Evolutionary conservation across 148 eudicot species (phyloP).

Genomic region (Fallopia convolvulus): DNA sequence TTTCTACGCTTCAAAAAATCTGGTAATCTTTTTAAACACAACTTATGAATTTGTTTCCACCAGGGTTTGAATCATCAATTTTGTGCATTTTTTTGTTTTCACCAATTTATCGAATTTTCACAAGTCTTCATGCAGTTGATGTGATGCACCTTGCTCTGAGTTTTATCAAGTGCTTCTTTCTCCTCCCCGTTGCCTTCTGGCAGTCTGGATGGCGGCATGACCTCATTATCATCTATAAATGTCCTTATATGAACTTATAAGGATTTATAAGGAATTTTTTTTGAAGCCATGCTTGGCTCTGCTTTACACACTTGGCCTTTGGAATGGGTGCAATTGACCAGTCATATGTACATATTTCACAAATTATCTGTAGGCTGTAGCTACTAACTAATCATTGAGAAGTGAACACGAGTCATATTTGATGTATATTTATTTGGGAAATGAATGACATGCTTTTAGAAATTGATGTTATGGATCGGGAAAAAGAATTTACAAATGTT

Average conservation of each 20-base stretch:
- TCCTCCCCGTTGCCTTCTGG: neutral
- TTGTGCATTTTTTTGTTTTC: neutral
- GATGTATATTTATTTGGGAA: neutral
- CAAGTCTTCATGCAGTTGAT: neutral
- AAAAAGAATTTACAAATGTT: neutral
- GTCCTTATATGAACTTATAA: too few relatives aligned
- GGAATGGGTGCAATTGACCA: too few relatives aligned
- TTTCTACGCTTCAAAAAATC: conserved; percentile 59
- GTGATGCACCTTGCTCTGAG: neutral
- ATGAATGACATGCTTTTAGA: neutral
- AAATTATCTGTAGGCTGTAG: neutral
- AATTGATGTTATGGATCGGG: neutral
- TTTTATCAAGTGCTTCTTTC: neutral
- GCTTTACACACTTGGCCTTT: neutral
- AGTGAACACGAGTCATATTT: neutral
- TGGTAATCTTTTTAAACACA: conserved; percentile 38
- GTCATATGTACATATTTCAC: too few relatives aligned
- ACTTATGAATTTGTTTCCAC: neutral
- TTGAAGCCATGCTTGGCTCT: neutral
- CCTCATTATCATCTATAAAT: too few relatives aligned
- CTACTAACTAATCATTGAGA: neutral
- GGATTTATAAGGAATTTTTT: neutral
- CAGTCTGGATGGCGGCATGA: too few relatives aligned
- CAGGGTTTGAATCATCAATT: neutral
- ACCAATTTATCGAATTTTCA: neutral